phyloP scores from a whole-genome alignment of 176 grass and related monocot species.

The Pontederia crassipes region DNA sequence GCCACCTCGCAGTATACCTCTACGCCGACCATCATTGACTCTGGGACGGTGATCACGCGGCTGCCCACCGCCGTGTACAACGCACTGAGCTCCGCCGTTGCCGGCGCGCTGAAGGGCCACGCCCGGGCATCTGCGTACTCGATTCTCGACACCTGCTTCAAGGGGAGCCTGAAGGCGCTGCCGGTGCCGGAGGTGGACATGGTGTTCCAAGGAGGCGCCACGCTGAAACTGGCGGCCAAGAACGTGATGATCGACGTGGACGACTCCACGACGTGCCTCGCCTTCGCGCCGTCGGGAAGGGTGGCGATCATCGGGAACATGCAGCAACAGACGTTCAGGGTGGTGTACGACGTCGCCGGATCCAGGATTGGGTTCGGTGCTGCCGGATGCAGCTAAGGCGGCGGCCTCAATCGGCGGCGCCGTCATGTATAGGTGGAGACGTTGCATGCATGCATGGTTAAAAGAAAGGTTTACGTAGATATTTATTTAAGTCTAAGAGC shows the following conservation, averaged over 20 bases:
- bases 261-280: conserved; percentile 23
- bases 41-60: conserved; percentile 31
- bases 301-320: conserved; percentile 34
- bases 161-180: conserved; percentile 8
- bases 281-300: conserved; percentile 13
- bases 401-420: not conserved
- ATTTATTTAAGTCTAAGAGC: too few species aligned
- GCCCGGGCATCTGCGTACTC: conserved; percentile 15
- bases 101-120: conserved; percentile 1
- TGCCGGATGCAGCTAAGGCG: conserved; percentile 11
- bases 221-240: conserved; percentile 15
- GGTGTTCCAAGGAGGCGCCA: conserved; percentile 27
- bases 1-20: not conserved
- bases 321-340: conserved; percentile 30
- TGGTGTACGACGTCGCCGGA: conserved; percentile 24
- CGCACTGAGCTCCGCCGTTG: conserved; percentile 22
- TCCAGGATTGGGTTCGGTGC: conserved; percentile 29
- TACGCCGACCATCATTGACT: conserved; percentile 27
- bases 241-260: conserved; percentile 31
- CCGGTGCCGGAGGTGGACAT: conserved; percentile 18
- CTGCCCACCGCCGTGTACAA: conserved; percentile 22
- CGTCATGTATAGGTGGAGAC: not conserved
- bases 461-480: too few species aligned
- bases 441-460: too few species aligned
- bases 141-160: conserved; percentile 35